These are phyloP conservation scores for Keithomyces neogunnii DNA, from an alignment of 2,329 filamentous ascomycete genomes.

Conservation along the genomic window DNA sequence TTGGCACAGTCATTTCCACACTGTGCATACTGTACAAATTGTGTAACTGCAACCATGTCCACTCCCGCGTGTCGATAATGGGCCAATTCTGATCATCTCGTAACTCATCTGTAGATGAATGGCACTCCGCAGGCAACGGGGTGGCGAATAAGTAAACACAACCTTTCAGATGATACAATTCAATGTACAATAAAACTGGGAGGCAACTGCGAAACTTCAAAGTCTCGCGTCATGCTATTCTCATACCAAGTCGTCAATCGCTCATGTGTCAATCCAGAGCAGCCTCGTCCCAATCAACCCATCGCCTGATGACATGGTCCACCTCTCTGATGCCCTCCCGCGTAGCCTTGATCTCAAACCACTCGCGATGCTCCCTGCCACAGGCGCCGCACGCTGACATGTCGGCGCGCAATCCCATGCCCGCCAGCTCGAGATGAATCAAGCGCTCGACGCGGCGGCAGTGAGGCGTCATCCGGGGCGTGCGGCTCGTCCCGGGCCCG, in stretches of 20 bases:
- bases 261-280: slow-evolving; percentile 2
- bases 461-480: slow-evolving; percentile 68
- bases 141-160: too few relatives aligned
- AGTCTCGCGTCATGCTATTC: neutral
- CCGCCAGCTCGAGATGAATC: slow-evolving; percentile 79
- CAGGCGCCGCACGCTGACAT: slow-evolving; percentile 62
- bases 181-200: too few relatives aligned
- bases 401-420: slow-evolving; percentile 47
- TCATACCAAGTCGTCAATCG: neutral
- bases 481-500: slow-evolving; percentile 16
- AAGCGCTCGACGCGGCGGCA: slow-evolving; percentile 82
- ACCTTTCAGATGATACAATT: too few relatives aligned
- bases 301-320: slow-evolving; percentile 66
- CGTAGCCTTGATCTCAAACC: slow-evolving; percentile 82
- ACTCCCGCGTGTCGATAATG: too few relatives aligned
- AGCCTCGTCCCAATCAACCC: slow-evolving; percentile 77
- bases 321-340: slow-evolving; percentile 59
- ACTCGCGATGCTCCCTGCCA: slow-evolving; percentile 81
- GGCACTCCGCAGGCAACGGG: too few relatives aligned
- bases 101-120: too few relatives aligned
- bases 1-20: neutral
- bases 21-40: too few relatives aligned
- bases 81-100: too few relatives aligned
- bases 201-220: too few relatives aligned
- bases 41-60: too few relatives aligned